Evolutionary conservation across 2,329 filamentous ascomycete genomes (phyloP), one percentile per base, ranked within the genome.

Genomic region (Arthrinium puccinioides): DNA sequence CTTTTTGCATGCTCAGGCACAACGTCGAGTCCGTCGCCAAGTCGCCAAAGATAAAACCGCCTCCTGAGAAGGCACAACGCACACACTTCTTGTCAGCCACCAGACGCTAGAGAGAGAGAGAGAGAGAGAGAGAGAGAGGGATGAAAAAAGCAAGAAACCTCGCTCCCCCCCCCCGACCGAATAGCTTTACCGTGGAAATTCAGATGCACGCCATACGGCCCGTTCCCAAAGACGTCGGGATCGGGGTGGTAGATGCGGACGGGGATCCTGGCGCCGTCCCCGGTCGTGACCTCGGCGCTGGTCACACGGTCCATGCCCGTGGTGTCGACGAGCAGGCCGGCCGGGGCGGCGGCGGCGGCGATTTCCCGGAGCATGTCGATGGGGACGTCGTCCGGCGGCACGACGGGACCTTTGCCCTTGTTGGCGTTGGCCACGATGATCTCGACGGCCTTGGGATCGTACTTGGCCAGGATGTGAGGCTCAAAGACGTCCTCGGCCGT

Each of bases 31-130:
- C 58, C 11, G 49, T 45, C 3, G 39, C 40, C 35, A 65, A 35
- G 33, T 59, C 52, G 1, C 62, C 62, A 1, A 63, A 39, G 5
- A 62, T 56, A 32, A 61, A 64, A 0, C 62, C 62, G 7, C 61
- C 61, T 1, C 61, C 58, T 60, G n/a, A 29, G 13, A n/a, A 19
- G 19, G 4, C 19, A 5, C 26, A 28, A 14, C 30, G 16, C 16
- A 21, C 18, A 16, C 25, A 25, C 25, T 13, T 27, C 25, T 4
- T 3, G 25, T 27, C 25, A 21, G 30, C 9, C 5, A 9, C 8
- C 30, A 16, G 8, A 13, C n/a, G 15, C 6, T 19, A 18, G 16
- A 9, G 21, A 32, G 3, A 11, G n/a, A 20, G 9, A 21, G 10
- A 6, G 30, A 20, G 30, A 28, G 11, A 15, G 16, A 10, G 29